Percentiles rank a stretch among this genome's conserved stretches.
phyloP scores from a whole-genome alignment of 1,139 yeast genomes.

The Williopsis jadinii region DNA sequence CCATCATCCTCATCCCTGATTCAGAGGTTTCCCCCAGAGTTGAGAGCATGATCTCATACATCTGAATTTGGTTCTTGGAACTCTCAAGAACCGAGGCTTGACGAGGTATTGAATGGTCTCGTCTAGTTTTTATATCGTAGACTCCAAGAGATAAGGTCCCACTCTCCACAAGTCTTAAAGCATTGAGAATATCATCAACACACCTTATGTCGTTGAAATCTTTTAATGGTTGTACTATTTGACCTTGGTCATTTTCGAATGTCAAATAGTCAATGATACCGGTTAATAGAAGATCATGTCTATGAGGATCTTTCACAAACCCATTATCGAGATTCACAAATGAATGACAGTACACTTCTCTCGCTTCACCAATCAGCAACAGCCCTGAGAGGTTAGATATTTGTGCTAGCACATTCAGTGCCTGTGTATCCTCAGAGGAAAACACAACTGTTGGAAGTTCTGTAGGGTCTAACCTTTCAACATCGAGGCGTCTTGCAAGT shows the following conservation, averaged over 20 bases:
- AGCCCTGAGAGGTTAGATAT: conserved; percentile 19
- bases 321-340: conserved; percentile 32
- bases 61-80: conserved; percentile 50
- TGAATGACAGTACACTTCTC: conserved; percentile 56
- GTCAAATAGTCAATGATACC: conserved; percentile 55
- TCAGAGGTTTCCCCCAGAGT: conserved; percentile 26
- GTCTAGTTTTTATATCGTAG: conserved; percentile 57
- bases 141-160: conserved; percentile 23
- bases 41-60: conserved; percentile 42
- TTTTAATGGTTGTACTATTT: conserved; percentile 21
- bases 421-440: conserved; percentile 2
- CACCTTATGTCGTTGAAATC: not conserved
- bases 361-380: conserved; percentile 41
- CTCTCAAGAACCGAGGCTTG: conserved; percentile 41
- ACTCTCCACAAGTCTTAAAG: conserved; percentile 20
- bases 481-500: too few species aligned
- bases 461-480: conserved; percentile 3
- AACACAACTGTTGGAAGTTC: not conserved
- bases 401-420: conserved; percentile 1
- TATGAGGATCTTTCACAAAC: conserved; percentile 17
- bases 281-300: conserved; percentile 39
- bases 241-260: conserved; percentile 12
- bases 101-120: conserved; percentile 33
- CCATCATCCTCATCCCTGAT: conserved; percentile 29
- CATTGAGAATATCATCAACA: too few species aligned